These are phyloP conservation scores for Trametes cingulata DNA, from an alignment of 768 basidiomycete species.

Conservation along the genomic window DNA sequence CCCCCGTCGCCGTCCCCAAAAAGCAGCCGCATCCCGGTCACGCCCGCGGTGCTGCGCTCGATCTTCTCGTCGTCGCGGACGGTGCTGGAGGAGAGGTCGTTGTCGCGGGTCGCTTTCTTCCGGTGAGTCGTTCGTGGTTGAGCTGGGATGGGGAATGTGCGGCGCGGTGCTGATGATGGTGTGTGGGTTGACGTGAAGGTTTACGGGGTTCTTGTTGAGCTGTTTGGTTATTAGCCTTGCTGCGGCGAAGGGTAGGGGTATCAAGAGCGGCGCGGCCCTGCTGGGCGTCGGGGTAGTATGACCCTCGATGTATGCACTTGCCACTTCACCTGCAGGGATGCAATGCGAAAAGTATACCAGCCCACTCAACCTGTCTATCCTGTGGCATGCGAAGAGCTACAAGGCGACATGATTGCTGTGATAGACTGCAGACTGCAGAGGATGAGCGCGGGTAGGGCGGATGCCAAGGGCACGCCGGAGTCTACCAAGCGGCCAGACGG, in stretches of 20 bases:
- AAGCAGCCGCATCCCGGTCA: constrained; percentile 74
- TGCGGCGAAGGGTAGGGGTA: constrained; percentile 69
- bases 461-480: no score
- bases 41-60: constrained; percentile 76
- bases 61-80: constrained; percentile 88
- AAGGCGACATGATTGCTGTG: no score
- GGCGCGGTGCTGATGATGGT: background rate
- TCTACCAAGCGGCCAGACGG: no score
- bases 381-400: no score
- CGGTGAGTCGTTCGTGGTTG: constrained; percentile 44
- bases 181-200: constrained; percentile 48
- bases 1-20: constrained; percentile 31
- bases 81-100: constrained; percentile 76
- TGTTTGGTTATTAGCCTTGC: constrained; percentile 78
- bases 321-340: no score
- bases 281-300: constrained; percentile 56
- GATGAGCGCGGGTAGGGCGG: no score
- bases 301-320: background rate
- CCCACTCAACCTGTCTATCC: no score
- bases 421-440: no score
- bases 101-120: constrained; percentile 86
- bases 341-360: no score
- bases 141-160: background rate
- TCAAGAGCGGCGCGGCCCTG: constrained; percentile 64
- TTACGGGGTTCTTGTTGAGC: constrained; percentile 80